Evolutionary conservation across 345 rosid species (phyloP).

Genomic region (Geranium brycei): DNA sequence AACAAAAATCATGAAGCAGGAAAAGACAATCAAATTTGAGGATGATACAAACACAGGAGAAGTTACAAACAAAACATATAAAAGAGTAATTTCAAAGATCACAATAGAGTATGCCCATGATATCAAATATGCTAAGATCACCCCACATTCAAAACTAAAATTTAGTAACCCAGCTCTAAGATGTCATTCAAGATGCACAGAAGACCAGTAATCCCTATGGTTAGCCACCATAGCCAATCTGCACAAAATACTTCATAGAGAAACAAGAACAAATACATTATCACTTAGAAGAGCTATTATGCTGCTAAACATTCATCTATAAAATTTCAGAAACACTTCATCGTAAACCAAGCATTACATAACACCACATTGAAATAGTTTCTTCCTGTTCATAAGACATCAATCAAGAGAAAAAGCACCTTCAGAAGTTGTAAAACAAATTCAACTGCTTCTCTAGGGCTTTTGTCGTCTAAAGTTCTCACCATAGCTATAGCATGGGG

Average conservation of each 20-base stretch:
- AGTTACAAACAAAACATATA: neutral
- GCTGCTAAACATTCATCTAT: neutral
- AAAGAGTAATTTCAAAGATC: neutral
- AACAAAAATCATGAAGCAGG: neutral
- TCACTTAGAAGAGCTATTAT: neutral
- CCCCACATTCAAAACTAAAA: neutral
- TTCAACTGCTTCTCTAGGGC: constrained; percentile 97
- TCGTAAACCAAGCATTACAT: neutral
- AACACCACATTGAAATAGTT: neutral
- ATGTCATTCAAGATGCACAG: neutral
- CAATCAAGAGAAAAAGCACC: constrained; percentile 27
- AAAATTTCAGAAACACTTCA: neutral
- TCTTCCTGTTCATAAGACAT: no score
- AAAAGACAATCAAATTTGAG: neutral
- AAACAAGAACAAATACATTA: neutral
- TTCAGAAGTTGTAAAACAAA: constrained; percentile 88
- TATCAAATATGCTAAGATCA: neutral
- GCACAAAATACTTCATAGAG: neutral
- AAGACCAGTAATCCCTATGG: no score
- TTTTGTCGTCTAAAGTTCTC: constrained; percentile 68
- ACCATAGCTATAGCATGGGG: constrained; percentile 87
- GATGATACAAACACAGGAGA: neutral
- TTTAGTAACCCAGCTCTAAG: neutral
- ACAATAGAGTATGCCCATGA: neutral
- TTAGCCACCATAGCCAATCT: neutral